These are phyloP conservation scores for Populus ilicifolia DNA, from an alignment of 345 rosid genomes.

Conservation along the genomic window DNA sequence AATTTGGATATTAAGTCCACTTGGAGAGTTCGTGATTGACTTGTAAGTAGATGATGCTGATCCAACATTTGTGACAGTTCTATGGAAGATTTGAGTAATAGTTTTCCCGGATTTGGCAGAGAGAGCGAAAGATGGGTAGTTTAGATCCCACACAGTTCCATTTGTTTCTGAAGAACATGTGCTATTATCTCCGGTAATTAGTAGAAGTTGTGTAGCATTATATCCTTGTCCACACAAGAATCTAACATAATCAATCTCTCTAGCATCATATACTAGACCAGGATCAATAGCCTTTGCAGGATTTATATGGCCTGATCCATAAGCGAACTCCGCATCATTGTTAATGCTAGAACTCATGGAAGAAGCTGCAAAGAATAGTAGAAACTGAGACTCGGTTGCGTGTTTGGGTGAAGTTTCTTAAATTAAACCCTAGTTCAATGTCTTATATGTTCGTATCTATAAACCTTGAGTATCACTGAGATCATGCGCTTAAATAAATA, in stretches of 20 bases:
- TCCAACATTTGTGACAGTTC: conserved; percentile 33
- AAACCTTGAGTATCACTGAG: background rate
- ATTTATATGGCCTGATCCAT: conserved; percentile 34
- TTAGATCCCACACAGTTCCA: conserved; percentile 32
- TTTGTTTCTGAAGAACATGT: conserved; percentile 9
- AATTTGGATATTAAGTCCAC: background rate
- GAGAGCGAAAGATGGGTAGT: conserved; percentile 33
- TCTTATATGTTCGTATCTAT: too few relatives aligned
- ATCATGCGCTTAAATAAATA: background rate
- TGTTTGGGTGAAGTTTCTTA: too few relatives aligned
- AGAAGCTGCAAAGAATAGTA: conserved; percentile 9
- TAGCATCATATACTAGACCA: conserved; percentile 36
- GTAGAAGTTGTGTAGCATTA: conserved; percentile 1
- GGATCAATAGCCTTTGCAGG: conserved; percentile 32
- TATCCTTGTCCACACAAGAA: conserved; percentile 41
- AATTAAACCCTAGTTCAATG: too few relatives aligned
- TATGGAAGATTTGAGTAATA: conserved; percentile 6
- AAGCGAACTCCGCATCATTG: conserved; percentile 30
- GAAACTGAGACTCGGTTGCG: too few relatives aligned
- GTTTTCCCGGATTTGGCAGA: background rate
- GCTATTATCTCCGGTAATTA: conserved; percentile 27
- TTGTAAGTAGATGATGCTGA: conserved; percentile 20
- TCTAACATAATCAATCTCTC: conserved; percentile 28
- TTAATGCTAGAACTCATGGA: conserved; percentile 20
- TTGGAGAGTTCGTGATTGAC: conserved; percentile 8